Conservation (phyloP, 2,329 filamentous ascomycete species). For the Cercospora sojina region DNA sequence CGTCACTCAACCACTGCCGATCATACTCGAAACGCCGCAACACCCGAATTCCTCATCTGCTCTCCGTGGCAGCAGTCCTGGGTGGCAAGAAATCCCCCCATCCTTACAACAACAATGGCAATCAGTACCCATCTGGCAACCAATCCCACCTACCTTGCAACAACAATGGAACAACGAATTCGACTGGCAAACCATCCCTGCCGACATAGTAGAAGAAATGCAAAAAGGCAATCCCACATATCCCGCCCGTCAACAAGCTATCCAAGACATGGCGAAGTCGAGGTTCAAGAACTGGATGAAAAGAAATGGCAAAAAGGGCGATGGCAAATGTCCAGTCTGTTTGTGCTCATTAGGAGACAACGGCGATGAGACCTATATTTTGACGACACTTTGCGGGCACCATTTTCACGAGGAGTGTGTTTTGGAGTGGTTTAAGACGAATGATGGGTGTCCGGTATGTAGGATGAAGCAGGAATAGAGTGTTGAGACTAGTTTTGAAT, state of each 20-base stretch:
- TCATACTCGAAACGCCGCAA: background rate
- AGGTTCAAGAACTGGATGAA: slow-evolving; percentile 2
- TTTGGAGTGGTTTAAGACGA: slow-evolving; percentile 3
- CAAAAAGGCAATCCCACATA: background rate
- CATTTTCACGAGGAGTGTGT: slow-evolving; percentile 8
- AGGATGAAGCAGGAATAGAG: background rate
- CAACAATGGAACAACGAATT: background rate
- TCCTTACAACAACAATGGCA: background rate
- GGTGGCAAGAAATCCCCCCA: background rate
- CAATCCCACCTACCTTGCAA: background rate
- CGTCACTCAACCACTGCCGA: background rate
- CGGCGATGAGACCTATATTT: background rate
- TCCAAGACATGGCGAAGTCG: background rate
- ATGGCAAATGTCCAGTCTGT: slow-evolving; percentile 5
- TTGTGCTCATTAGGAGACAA: background rate
- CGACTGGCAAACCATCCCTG: slow-evolving; percentile 3
- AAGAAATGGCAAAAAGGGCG: background rate
- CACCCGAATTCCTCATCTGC: too few species aligned
- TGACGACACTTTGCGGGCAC: slow-evolving; percentile 6
- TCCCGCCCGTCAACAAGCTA: background rate
- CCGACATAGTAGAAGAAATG: background rate
- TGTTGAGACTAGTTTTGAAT: background rate
- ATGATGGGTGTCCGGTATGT: slow-evolving; percentile 4
- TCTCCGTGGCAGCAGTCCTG: background rate
- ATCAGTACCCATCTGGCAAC: background rate